phyloP scores from a whole-genome alignment of 768 basidiomycete genomes.

The Tremella fuciformis region DNA sequence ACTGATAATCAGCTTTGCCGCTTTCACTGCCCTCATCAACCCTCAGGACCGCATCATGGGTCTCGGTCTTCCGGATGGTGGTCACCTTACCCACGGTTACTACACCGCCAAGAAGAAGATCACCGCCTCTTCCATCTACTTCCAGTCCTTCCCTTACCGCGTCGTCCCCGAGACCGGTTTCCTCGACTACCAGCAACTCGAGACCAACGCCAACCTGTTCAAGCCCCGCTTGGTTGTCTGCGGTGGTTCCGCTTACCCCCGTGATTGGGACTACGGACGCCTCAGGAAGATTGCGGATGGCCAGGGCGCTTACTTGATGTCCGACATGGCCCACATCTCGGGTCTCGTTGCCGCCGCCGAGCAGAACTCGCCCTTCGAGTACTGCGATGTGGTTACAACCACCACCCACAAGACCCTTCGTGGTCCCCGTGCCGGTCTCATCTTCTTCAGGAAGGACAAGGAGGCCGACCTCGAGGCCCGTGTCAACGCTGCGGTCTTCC shows the following conservation, averaged over 20 bases:
- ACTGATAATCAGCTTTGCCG: constrained; percentile 70
- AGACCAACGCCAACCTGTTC: constrained; percentile 85
- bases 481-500: constrained; percentile 97
- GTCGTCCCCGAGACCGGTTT: constrained; percentile 72
- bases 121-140: constrained; percentile 99
- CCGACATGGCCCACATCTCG: constrained; percentile 95
- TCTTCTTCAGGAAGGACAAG: constrained; percentile 96
- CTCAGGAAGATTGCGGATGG: constrained; percentile 77
- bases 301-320: constrained; percentile 90
- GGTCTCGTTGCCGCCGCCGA: constrained; percentile 91
- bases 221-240: constrained; percentile 94
- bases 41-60: constrained; percentile 99
- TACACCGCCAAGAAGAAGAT: constrained; percentile 99
- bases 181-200: constrained; percentile 79
- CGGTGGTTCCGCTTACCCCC: constrained; percentile 96
- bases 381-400: constrained; percentile 96
- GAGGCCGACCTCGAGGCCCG: constrained; percentile 91
- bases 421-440: constrained; percentile 92
- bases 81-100: constrained; percentile 95
- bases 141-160: constrained; percentile 94
- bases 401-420: constrained; percentile 99
- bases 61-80: constrained; percentile 94
- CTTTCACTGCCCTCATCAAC: constrained; percentile 90
- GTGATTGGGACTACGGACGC: constrained; percentile 91
- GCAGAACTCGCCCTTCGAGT: constrained; percentile 85